Evolutionary conservation across 2,329 filamentous ascomycete species (phyloP), one percentile per base, ranked within the genome.

Genomic region (Penicillium vulpinum): DNA sequence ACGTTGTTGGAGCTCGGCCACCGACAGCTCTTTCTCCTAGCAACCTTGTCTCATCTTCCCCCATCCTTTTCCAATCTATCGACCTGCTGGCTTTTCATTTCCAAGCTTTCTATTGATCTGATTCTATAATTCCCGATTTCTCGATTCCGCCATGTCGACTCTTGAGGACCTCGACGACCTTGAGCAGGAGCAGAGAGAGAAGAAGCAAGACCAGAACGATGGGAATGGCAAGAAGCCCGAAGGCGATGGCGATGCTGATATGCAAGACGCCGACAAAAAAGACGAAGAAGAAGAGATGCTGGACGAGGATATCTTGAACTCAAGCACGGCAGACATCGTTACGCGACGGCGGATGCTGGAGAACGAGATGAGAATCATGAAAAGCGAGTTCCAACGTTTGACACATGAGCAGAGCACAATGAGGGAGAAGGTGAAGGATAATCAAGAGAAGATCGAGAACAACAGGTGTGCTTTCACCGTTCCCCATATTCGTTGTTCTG

Each of bases 381-480:
- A 90, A 83, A 96, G 92, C 82, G 94, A 99, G 78, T 92, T 87
- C 69, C 92, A 96, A 74, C 88, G 94, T 67, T 83, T 99, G 79
- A 89, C 89, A 69, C 94, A 99, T 71, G 94, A 99, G 80, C 96
- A 96, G 80, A 87, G 89, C 48, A 88, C 91, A 47, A 99, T 99
- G 94, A 87, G 88, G 57, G 93, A 97, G 77, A 97, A 97, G 83
- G 97, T 99, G 77, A 97, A 97, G 83, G 94, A 99, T 75, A 99
- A 99, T 72, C 80, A 91, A 70, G 95, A 99, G 67, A 99, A 99
- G 85, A 99, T 99, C 71, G 92, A 95, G 66, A 97, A 99, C 79
- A 99, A 99, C 82, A 86, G 92, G 92, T 96, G 81, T 51, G 67
- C 24, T 46, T 54, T 41, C 31, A 36, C 24, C 33, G 47, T 40